A percentile compares a stretch with the other conserved stretches of the same genome.
Evolutionary conservation across 805 yeast genomes (phyloP).

Genomic region (Hanseniaspora thailandica): DNA sequence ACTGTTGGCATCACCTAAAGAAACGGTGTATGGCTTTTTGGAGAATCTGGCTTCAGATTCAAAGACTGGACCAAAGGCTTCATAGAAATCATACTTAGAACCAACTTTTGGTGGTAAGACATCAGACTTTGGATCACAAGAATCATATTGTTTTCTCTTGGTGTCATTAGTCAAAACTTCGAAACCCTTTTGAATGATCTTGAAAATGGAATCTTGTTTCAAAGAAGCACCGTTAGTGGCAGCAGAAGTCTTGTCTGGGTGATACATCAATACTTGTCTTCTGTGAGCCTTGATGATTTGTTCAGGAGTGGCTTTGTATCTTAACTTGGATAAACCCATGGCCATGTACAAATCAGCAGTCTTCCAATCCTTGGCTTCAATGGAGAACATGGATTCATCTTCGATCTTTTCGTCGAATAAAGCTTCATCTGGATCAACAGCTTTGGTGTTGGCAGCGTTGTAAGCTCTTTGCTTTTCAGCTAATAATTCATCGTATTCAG

Average conservation of each 20-base stretch:
- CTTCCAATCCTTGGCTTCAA: conserved; percentile 98
- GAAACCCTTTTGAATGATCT: conserved; percentile 92
- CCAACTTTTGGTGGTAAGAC: conserved; percentile 65
- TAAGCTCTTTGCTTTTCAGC: conserved; percentile 73
- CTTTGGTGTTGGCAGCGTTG: conserved; percentile 40
- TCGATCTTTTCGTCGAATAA: conserved; percentile 47
- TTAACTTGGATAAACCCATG: conserved; percentile 79
- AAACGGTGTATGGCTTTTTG: conserved; percentile 78
- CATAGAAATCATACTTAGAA: conserved; percentile 67
- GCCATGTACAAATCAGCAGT: conserved; percentile 92
- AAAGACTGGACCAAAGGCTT: conserved; percentile 87
- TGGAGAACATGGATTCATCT: conserved; percentile 64
- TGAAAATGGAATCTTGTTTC: conserved; percentile 93
- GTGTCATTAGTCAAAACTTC: conserved; percentile 76
- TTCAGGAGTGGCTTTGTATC: conserved; percentile 83
- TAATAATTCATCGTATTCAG: conserved; percentile 88
- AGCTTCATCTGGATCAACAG: conserved; percentile 44
- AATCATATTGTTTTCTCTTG: conserved; percentile 88
- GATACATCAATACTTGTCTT: conserved; percentile 90
- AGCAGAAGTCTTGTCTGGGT: conserved; percentile 96
- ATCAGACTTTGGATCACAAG: conserved; percentile 82
- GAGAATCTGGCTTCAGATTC: conserved; percentile 86
- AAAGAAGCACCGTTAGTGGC: conserved; percentile 49
- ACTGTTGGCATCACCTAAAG: conserved; percentile 55
- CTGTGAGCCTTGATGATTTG: conserved; percentile 95